phyloP scores from a whole-genome alignment of 2,329 filamentous ascomycete genomes.

The Exophiala aquamarina region DNA sequence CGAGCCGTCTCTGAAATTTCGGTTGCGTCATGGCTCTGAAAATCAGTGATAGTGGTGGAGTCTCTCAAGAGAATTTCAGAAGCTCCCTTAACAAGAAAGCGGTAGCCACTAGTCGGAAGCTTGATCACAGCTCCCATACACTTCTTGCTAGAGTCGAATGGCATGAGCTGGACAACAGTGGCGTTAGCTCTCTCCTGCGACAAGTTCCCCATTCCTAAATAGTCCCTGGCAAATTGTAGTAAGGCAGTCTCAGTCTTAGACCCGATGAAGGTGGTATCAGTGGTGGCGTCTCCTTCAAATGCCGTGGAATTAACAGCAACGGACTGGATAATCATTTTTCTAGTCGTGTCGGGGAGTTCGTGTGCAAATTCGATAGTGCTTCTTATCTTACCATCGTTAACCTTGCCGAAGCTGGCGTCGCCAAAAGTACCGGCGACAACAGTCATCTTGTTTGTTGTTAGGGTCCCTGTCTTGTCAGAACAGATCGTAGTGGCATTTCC shows the following conservation, averaged over 20 bases:
- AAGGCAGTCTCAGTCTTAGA: conserved; percentile 78
- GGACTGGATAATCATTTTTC: conserved; percentile 60
- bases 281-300: conserved; percentile 65
- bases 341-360: conserved; percentile 53
- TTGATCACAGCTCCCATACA: conserved; percentile 68
- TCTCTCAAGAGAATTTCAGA: conserved; percentile 53
- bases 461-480: conserved; percentile 66
- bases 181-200: conserved; percentile 62
- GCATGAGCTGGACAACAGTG: conserved; percentile 53
- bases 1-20: conserved; percentile 58
- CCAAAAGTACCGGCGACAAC: conserved; percentile 60
- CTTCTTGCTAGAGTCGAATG: conserved; percentile 66
- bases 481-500: conserved; percentile 64
- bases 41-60: conserved; percentile 59
- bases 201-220: conserved; percentile 64
- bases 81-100: conserved; percentile 57
- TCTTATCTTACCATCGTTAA: conserved; percentile 44
- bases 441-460: conserved; percentile 65
- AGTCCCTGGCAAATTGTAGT: conserved; percentile 66
- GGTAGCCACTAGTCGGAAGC: conserved; percentile 54
- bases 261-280: conserved; percentile 64
- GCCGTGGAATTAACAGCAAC: conserved; percentile 69
- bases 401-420: conserved; percentile 28
- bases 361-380: conserved; percentile 51
- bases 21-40: conserved; percentile 51